phyloP scores from a whole-genome alignment of 306 rosid genomes.

The Alnus glutinosa region DNA sequence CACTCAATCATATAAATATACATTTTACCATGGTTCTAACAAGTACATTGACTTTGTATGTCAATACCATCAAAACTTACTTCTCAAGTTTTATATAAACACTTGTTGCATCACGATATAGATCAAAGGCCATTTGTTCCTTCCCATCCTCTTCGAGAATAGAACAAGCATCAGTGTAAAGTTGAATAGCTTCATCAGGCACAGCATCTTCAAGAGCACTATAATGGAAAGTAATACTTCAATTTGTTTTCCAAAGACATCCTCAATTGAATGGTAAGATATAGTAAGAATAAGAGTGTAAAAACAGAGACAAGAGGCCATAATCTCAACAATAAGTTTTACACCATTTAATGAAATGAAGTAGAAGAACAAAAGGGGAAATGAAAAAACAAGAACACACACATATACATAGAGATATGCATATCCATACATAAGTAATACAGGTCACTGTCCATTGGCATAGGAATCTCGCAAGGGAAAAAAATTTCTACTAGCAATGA shows the following conservation, averaged over 20 bases:
- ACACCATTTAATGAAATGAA: not conserved
- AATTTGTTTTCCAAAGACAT: not conserved
- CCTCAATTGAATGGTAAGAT: conserved; percentile 11
- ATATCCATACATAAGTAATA: not conserved
- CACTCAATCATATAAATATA: not conserved
- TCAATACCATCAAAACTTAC: conserved; percentile 51
- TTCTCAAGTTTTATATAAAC: conserved; percentile 77
- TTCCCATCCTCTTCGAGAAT: conserved; percentile 88
- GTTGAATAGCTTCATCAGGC: conserved; percentile 86
- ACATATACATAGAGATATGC: not conserved
- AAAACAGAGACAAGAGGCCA: not conserved
- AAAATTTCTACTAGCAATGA: not conserved
- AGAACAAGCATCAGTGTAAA: conserved; percentile 80
- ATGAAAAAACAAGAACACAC: not conserved
- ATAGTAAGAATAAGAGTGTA: not conserved
- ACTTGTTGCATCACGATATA: conserved; percentile 75
- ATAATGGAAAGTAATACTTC: conserved; percentile 22
- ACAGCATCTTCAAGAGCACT: conserved; percentile 83
- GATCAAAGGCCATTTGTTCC: conserved; percentile 97
- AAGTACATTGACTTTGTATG: conserved; percentile 11
- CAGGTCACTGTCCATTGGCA: not conserved
- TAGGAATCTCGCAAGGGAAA: not conserved
- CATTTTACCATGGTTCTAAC: not conserved
- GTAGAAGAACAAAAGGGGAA: not conserved
- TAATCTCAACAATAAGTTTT: not conserved